phyloP scores from a whole-genome alignment of 805 yeast genomes.

The Candida vaughaniae region DNA sequence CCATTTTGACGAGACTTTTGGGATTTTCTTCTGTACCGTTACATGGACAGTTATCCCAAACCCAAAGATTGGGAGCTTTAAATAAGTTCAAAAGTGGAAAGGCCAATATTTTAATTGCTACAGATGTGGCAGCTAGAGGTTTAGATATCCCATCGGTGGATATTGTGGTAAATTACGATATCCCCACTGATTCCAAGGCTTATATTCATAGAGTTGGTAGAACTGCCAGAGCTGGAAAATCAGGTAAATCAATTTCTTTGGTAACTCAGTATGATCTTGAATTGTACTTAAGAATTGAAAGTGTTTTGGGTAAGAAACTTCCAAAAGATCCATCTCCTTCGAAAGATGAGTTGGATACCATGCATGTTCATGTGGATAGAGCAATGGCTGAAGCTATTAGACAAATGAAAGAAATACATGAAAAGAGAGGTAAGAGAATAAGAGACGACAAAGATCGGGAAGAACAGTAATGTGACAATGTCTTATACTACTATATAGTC shows the following conservation, averaged over 20 bases:
- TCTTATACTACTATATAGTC: too few relatives aligned
- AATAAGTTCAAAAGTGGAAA: constrained; percentile 76
- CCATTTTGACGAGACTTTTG: constrained; percentile 72
- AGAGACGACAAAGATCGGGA: constrained; percentile 25
- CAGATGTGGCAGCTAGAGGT: constrained; percentile 90
- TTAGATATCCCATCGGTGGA: constrained; percentile 81
- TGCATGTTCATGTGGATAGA: constrained; percentile 85
- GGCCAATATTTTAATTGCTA: constrained; percentile 69
- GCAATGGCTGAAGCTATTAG: constrained; percentile 89
- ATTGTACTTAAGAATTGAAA: constrained; percentile 82
- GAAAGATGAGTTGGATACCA: constrained; percentile 68
- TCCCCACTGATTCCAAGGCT: constrained; percentile 82
- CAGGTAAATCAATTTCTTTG: constrained; percentile 82
- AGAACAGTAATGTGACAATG: constrained; percentile 5
- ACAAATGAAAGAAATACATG: constrained; percentile 68
- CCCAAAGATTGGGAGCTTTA: constrained; percentile 79
- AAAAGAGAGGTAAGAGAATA: constrained; percentile 20
- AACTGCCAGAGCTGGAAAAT: constrained; percentile 91
- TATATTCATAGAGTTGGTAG: constrained; percentile 90
- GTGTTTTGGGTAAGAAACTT: constrained; percentile 76
- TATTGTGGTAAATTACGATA: constrained; percentile 72
- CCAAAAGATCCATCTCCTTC: constrained; percentile 79
- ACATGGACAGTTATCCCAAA: constrained; percentile 88
- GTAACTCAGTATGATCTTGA: constrained; percentile 96
- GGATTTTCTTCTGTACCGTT: constrained; percentile 91